phyloP scores from a whole-genome alignment of 805 yeast species.

The Kodamaea restingae region DNA sequence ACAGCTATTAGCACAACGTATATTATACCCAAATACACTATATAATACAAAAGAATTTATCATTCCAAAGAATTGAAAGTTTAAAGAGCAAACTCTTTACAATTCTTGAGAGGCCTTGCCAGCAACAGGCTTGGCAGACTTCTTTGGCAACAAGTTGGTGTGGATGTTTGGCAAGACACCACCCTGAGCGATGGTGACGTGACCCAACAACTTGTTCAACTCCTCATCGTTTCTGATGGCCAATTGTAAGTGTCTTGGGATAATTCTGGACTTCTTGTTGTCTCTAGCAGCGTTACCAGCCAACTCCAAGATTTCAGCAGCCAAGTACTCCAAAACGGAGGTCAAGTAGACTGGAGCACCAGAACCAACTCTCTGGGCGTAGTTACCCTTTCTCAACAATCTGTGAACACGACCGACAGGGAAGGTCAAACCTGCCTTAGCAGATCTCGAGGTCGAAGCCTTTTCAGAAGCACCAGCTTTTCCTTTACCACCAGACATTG shows the following conservation, averaged over 20 bases:
- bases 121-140: slow-evolving; percentile 54
- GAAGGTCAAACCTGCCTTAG: slow-evolving; percentile 98
- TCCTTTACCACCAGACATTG: slow-evolving; percentile 83
- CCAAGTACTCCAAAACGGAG: slow-evolving; percentile 93
- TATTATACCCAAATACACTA: slow-evolving; percentile 3
- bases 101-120: slow-evolving; percentile 65
- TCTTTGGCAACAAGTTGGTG: slow-evolving; percentile 84
- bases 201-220: slow-evolving; percentile 90
- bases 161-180: slow-evolving; percentile 98
- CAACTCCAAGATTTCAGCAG: slow-evolving; percentile 96
- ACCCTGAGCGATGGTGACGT: slow-evolving; percentile 89
- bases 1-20: not conserved
- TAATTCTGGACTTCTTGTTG: slow-evolving; percentile 58
- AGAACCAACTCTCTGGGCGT: slow-evolving; percentile 98
- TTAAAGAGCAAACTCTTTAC: slow-evolving; percentile 25
- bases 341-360: slow-evolving; percentile 99
- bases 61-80: slow-evolving; percentile 1
- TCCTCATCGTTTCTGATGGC: slow-evolving; percentile 99
- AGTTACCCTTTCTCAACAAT: slow-evolving; percentile 93
- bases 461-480: slow-evolving; percentile 93
- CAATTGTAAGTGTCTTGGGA: slow-evolving; percentile 97
- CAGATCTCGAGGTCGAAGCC: slow-evolving; percentile 96
- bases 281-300: slow-evolving; percentile 99
- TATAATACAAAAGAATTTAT: slow-evolving; percentile 1
- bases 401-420: slow-evolving; percentile 99